phyloP scores from a whole-genome alignment of 1,139 yeast species.

The Magnusiomyces tetraspermus region DNA sequence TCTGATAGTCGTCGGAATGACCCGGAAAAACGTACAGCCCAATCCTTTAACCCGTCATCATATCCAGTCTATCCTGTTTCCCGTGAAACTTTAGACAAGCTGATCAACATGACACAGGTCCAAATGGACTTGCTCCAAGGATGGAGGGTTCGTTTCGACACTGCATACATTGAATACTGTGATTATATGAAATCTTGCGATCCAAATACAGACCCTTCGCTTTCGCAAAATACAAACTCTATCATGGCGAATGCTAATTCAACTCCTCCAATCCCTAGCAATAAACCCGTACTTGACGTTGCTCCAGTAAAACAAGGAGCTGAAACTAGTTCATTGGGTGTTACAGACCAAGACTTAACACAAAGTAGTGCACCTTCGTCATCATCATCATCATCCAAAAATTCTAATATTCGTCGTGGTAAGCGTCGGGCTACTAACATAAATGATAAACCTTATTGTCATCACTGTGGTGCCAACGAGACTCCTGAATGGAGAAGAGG shows the following conservation, averaged over 20 bases:
- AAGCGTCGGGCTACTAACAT: conserved; percentile 10
- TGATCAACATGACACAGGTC: background rate
- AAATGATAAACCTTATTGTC: conserved; percentile 35
- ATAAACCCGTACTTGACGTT: too few species aligned
- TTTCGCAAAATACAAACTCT: too few species aligned
- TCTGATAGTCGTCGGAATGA: background rate
- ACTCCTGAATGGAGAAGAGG: conserved; percentile 94
- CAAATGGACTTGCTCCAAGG: background rate
- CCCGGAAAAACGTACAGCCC: background rate
- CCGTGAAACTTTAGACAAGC: background rate
- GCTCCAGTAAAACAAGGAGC: too few species aligned
- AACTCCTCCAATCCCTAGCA: too few species aligned
- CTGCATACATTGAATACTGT: background rate
- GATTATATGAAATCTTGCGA: background rate
- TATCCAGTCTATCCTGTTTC: conserved; percentile 1
- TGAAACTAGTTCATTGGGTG: too few species aligned
- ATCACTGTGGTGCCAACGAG: conserved; percentile 66
- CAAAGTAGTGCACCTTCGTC: too few species aligned
- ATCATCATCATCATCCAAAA: too few species aligned
- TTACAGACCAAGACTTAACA: too few species aligned
- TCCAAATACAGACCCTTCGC: too few species aligned
- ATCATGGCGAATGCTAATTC: too few species aligned
- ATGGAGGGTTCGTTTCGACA: conserved; percentile 1
- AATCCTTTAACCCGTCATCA: background rate
- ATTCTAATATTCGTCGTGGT: background rate